Evolutionary conservation across 495 filamentous ascomycete genomes (phyloP).

Genomic region (Choiromyces venosus): DNA sequence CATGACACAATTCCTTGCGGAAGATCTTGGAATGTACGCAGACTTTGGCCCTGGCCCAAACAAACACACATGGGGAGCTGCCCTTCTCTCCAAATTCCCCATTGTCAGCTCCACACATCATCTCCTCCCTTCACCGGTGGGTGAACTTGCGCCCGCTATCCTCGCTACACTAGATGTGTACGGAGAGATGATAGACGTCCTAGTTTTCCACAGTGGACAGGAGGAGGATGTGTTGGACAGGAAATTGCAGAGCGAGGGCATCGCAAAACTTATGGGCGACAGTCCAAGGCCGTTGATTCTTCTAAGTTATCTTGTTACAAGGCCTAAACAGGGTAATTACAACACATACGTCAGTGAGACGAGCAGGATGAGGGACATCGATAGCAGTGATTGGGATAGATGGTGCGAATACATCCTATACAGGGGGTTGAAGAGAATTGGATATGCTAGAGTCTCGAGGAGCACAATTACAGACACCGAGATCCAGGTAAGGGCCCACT

Average conservation of each 20-base stretch:
- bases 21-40: constrained; percentile 96
- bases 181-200: constrained; percentile 81
- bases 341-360: constrained; percentile 85
- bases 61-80: constrained; percentile 97
- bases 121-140: constrained; percentile 83
- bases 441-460: constrained; percentile 83
- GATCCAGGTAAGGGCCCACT: constrained; percentile 61
- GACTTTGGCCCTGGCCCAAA: constrained; percentile 97
- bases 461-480: constrained; percentile 96
- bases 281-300: constrained; percentile 76
- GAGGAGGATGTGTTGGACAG: constrained; percentile 96
- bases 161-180: constrained; percentile 92
- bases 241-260: constrained; percentile 77
- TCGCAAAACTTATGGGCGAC: constrained; percentile 80
- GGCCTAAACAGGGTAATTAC: constrained; percentile 88
- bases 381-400: constrained; percentile 86
- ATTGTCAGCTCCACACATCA: constrained; percentile 97
- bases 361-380: constrained; percentile 93
- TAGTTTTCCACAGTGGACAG: constrained; percentile 98
- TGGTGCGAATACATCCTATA: constrained; percentile 99
- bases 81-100: constrained; percentile 92
- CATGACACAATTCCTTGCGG: constrained; percentile 88
- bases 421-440: constrained; percentile 77
- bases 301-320: constrained; percentile 86
- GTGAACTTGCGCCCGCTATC: constrained; percentile 93